These are phyloP conservation scores for Venturia nashicola DNA, from an alignment of 2,329 filamentous ascomycete genomes.

Conservation along the genomic window DNA sequence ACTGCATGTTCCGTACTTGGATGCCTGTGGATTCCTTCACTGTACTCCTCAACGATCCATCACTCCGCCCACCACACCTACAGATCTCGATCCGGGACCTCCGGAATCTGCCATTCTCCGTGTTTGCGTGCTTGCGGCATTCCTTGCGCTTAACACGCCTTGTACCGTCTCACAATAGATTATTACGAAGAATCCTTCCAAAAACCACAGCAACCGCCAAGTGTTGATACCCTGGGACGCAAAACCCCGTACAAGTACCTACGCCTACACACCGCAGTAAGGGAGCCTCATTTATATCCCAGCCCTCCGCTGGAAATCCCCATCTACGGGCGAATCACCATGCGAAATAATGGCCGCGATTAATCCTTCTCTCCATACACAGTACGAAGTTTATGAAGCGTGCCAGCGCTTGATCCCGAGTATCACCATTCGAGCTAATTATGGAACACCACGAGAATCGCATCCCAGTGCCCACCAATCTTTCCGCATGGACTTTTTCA, in stretches of 20 bases:
- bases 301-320: neutral
- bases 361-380: neutral
- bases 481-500: neutral
- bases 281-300: neutral
- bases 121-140: neutral
- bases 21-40: no score
- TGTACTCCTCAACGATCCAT: no score
- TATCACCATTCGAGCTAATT: neutral
- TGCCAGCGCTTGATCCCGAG: neutral
- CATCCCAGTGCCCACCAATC: neutral
- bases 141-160: neutral
- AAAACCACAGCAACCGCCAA: neutral
- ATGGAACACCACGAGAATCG: neutral
- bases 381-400: neutral
- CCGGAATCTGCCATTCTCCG: neutral
- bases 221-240: neutral
- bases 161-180: neutral
- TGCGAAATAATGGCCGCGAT: neutral
- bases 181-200: neutral
- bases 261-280: no score
- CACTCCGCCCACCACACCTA: neutral
- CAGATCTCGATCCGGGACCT: neutral
- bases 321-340: neutral
- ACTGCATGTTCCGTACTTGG: neutral
- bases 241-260: no score